Percentiles rank a stretch among this genome's conserved stretches.
These are phyloP conservation scores for Hamamelis virginiana DNA, from an alignment of 164 flowering plant genomes.

Conservation along the genomic window DNA sequence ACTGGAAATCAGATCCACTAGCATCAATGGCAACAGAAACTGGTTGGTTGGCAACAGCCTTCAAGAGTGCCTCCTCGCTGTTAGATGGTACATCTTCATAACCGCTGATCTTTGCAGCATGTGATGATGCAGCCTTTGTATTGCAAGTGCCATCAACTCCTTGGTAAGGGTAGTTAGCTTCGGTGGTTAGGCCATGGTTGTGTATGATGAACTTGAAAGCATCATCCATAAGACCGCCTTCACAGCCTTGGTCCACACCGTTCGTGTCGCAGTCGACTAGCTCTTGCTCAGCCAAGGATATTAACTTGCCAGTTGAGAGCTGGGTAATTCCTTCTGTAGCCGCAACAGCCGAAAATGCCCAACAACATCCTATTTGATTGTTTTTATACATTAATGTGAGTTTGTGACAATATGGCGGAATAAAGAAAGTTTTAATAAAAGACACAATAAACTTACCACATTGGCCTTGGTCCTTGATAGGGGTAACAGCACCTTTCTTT, in stretches of 20 bases:
- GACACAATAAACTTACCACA: conserved; percentile 1
- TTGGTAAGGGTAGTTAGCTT: conserved; percentile 10
- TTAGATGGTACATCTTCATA: no score
- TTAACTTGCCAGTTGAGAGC: conserved; percentile 14
- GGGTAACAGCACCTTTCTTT: conserved; percentile 10
- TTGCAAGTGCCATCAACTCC: conserved; percentile 2
- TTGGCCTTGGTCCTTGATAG: neutral
- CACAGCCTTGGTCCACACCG: conserved; percentile 4
- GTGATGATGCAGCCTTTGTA: no score
- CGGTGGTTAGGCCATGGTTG: conserved; percentile 10
- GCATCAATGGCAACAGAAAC: no score
- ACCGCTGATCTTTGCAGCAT: no score
- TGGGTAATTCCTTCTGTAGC: conserved; percentile 27
- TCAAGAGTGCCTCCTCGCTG: no score
- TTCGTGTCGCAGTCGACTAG: conserved; percentile 17
- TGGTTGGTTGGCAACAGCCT: no score
- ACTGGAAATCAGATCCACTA: no score
- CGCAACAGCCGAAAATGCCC: conserved; percentile 31
- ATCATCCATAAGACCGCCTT: conserved; percentile 11
- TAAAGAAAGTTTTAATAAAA: no score
- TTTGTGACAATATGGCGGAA: no score
- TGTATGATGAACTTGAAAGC: conserved; percentile 1
- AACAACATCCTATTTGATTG: conserved; percentile 17
- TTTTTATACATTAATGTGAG: no score
- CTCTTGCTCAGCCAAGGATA: conserved; percentile 25